Percentiles rank a stretch among this genome's conserved stretches.
These are phyloP conservation scores for Metarhizium anisopliae DNA, from an alignment of 2,329 filamentous ascomycete species.

Conservation along the genomic window DNA sequence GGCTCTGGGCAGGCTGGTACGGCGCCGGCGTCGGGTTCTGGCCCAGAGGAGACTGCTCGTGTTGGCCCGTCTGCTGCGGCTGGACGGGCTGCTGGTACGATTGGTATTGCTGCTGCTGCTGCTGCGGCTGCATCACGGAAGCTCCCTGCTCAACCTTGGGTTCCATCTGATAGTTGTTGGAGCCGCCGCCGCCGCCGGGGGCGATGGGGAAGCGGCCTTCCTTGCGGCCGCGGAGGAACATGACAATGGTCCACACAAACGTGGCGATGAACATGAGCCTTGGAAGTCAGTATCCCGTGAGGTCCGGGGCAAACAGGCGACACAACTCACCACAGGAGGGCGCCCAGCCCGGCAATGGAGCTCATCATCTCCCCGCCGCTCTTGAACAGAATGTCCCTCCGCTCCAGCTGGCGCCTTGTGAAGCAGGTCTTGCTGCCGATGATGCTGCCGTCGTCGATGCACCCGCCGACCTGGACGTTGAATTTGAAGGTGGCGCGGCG, in stretches of 20 bases:
- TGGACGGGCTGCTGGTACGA: constrained; percentile 10
- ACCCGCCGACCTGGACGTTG: constrained; percentile 19
- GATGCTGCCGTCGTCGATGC: constrained; percentile 28
- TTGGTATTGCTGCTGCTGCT: constrained; percentile 11
- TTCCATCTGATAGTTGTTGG: constrained; percentile 23
- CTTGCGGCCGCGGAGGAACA: constrained; percentile 28
- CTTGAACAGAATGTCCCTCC: constrained; percentile 23
- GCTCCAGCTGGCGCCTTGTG: constrained; percentile 16
- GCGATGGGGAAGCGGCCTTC: constrained; percentile 23
- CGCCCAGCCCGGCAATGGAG: constrained; percentile 33
- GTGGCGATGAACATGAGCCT: constrained; percentile 31
- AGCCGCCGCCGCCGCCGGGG: constrained; percentile 2
- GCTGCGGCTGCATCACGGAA: constrained; percentile 5
- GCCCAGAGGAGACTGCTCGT: constrained; percentile 8
- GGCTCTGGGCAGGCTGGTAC: constrained; percentile 15
- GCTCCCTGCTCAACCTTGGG: constrained; percentile 17
- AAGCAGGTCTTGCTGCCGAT: constrained; percentile 29
- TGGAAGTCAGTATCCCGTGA: neutral
- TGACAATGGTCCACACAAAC: constrained; percentile 26
- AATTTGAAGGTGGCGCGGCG: constrained; percentile 27
- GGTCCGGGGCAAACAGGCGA: too few relatives aligned
- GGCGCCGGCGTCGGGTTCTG: constrained; percentile 16
- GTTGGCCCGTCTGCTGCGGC: constrained; percentile 9
- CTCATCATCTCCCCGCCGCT: constrained; percentile 26
- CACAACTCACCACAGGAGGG: constrained; percentile 28